Evolutionary conservation across 495 filamentous ascomycete genomes (phyloP).

Genomic region (Platismatia glauca): DNA sequence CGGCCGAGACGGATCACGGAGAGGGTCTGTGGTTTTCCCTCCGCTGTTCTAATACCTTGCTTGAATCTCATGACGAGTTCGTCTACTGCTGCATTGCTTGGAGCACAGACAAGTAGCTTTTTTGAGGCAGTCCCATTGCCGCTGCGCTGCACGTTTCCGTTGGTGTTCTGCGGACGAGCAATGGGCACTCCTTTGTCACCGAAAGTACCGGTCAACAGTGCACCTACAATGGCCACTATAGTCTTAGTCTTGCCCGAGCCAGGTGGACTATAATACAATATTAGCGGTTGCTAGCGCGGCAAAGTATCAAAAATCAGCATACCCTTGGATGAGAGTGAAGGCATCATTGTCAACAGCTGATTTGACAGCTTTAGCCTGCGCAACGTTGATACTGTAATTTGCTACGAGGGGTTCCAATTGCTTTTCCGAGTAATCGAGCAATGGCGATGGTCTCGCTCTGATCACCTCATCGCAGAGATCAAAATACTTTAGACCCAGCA

Average conservation of each 20-base stretch:
- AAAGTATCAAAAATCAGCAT: slow-evolving; percentile 22
- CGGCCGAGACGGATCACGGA: slow-evolving; percentile 86
- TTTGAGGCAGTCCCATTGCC: slow-evolving; percentile 43
- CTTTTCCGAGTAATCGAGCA: slow-evolving; percentile 68
- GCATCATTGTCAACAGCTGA: slow-evolving; percentile 90
- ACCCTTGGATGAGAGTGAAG: slow-evolving; percentile 92
- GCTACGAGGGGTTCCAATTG: slow-evolving; percentile 55
- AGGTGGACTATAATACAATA: slow-evolving; percentile 50
- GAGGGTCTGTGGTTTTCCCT: slow-evolving; percentile 61
- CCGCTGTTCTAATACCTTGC: slow-evolving; percentile 69
- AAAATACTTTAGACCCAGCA: slow-evolving; percentile 86
- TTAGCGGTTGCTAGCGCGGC: slow-evolving; percentile 1
- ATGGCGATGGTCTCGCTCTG: slow-evolving; percentile 75
- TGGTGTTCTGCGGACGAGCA: slow-evolving; percentile 35
- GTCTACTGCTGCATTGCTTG: slow-evolving; percentile 95
- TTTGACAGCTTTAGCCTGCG: slow-evolving; percentile 86
- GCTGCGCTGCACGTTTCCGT: slow-evolving; percentile 20
- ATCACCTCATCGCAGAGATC: slow-evolving; percentile 89
- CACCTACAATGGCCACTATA: slow-evolving; percentile 90
- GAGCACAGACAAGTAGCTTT: slow-evolving; percentile 90
- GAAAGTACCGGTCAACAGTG: slow-evolving; percentile 61
- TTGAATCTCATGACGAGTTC: slow-evolving; percentile 92
- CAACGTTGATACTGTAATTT: slow-evolving; percentile 76
- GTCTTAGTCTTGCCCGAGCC: slow-evolving; percentile 98
- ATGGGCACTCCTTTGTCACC: slow-evolving; percentile 41